Evolutionary conservation across 2,329 filamentous ascomycete genomes (phyloP).

Genomic region (Massarina eburnea): DNA sequence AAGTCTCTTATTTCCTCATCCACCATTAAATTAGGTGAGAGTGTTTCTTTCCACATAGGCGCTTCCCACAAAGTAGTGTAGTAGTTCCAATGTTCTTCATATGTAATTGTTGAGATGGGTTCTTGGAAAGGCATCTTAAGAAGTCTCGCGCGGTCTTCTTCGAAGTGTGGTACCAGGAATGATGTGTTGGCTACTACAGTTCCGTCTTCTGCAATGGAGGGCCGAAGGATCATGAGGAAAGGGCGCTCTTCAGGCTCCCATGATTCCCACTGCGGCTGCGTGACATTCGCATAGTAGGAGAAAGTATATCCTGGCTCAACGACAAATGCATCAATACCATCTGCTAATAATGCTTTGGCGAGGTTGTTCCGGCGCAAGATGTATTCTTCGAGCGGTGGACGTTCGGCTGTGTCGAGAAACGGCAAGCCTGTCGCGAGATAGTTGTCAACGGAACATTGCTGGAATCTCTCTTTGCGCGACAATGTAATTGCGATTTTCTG

Average conservation of each 20-base stretch:
- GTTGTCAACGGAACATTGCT: conserved; percentile 57
- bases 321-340: conserved; percentile 60
- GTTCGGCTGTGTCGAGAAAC: conserved; percentile 54
- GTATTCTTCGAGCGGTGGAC: conserved; percentile 56
- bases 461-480: conserved; percentile 28
- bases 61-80: conserved; percentile 56
- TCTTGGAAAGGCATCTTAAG: conserved; percentile 59
- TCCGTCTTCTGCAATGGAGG: conserved; percentile 44
- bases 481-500: not conserved
- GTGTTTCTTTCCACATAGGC: conserved; percentile 37
- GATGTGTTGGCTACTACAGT: conserved; percentile 56
- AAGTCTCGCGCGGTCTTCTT: conserved; percentile 61
- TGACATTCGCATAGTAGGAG: conserved; percentile 65
- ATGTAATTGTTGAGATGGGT: conserved; percentile 57
- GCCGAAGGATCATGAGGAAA: conserved; percentile 63
- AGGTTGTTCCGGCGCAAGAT: conserved; percentile 58
- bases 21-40: conserved; percentile 56
- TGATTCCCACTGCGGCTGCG: conserved; percentile 63
- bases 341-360: conserved; percentile 55
- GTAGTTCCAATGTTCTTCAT: conserved; percentile 68
- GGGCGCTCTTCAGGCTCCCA: conserved; percentile 67
- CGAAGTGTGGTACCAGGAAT: conserved; percentile 62
- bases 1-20: conserved; percentile 68
- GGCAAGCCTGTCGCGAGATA: conserved; percentile 51
- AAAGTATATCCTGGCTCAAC: conserved; percentile 67